Base-by-base conservation (phyloP, 148 eudicot species). In the Drosera capensis region DNA sequence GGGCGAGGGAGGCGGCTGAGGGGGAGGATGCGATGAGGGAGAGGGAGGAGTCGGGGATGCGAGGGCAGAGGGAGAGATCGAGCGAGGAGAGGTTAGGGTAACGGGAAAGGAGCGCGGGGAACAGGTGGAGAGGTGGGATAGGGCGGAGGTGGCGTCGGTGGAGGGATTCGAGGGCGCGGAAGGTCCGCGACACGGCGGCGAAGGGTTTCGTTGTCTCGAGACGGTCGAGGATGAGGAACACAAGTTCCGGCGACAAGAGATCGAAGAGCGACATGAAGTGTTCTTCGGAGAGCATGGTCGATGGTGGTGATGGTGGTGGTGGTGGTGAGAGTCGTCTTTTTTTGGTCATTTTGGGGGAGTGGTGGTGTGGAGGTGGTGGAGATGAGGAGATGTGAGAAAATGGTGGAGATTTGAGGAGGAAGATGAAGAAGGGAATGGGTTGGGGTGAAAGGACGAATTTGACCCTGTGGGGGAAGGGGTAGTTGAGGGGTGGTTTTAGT, bases 21-120 rank as follows among this genome's bases (percentile, higher is more conserved):
- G 3, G 43, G 63, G 14, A 85, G 17, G 22, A 20, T 41, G 20
- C 42, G 15, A 9, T 34, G 36, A 6, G 58, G 63, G 13, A 42
- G 5, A 71, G 72, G 1, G 65, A 48, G 3, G 40, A 42, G 58
- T 78, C 71, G 14, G 71, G 63, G 14, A 80, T 25, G 16, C 74
- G 60, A 0, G 95, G 80, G 20, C 92, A 80, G 18, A 74, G 62
- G 14, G 92, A 71, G 22, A 85, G 65, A 48, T 85, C 78, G 28
- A 85, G 70, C 13, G 43, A 46, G 15, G 70, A 44, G 14, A 74
- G 52, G 28, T 18, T 11, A 0, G 63, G 70, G 61, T 67, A 80
- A 7, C 92, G 68, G 13, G 20, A 56, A 18, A 77, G 51, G 20
- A 73, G 19, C 25, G 46, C 57, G 6, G 58, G 37, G 1, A 85